Evolutionary conservation across 352 stramenopile species (phyloP).

Genomic region (Phytophthora boehmeriae): DNA sequence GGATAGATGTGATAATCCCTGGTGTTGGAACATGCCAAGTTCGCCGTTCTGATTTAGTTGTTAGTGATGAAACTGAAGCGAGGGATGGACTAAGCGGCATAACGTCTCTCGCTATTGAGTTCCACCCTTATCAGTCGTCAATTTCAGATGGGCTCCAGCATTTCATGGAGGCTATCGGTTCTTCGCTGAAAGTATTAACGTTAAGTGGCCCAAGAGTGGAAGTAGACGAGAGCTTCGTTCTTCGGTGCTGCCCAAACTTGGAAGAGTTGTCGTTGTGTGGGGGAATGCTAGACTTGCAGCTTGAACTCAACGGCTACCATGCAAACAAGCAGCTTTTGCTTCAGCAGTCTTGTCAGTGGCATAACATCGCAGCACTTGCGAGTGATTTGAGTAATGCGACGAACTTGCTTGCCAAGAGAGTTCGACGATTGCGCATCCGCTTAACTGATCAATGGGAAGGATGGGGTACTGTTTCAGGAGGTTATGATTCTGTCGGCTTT

Average conservation of each 20-base stretch:
- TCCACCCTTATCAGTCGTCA: background rate
- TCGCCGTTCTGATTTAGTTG: background rate
- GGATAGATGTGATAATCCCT: too few species aligned
- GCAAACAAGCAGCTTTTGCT: background rate
- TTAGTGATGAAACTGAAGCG: background rate
- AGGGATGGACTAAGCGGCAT: background rate
- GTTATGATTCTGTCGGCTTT: background rate
- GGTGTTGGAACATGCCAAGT: background rate
- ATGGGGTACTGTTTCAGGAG: too few species aligned
- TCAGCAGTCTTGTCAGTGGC: background rate
- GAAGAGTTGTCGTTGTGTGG: conserved; percentile 3
- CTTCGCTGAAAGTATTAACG: conserved; percentile 5
- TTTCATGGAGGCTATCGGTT: background rate
- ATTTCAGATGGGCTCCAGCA: background rate
- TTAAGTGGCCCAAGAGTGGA: background rate
- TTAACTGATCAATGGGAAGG: too few species aligned
- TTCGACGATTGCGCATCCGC: conserved; percentile 1
- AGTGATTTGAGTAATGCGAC: background rate
- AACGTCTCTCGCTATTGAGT: background rate
- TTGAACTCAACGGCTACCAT: background rate
- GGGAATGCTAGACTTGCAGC: background rate
- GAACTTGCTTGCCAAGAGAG: conserved; percentile 1
- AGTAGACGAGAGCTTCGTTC: conserved; percentile 7
- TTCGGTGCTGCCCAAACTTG: conserved; percentile 7
- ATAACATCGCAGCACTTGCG: background rate